Evolutionary conservation across 2,329 filamentous ascomycete genomes (phyloP).

Genomic region (Talaromyces sp.): DNA sequence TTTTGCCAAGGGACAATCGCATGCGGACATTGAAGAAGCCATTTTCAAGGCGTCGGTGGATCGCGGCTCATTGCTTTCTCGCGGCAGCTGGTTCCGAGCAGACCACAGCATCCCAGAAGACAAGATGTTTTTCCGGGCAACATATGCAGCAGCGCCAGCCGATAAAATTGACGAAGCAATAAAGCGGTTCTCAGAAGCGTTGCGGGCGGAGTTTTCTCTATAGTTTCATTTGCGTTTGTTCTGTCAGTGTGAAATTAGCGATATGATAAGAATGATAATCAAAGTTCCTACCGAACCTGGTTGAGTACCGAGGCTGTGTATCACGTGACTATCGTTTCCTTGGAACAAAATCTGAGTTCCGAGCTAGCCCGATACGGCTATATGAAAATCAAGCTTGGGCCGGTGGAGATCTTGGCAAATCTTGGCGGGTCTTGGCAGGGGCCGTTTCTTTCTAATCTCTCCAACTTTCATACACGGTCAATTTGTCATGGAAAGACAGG

Average conservation of each 20-base stretch:
- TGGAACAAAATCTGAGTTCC: neutral
- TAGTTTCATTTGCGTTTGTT: slow-evolving; percentile 11
- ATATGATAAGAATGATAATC: neutral
- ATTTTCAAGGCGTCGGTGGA: slow-evolving; percentile 76
- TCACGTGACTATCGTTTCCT: neutral
- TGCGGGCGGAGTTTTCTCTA: slow-evolving; percentile 59
- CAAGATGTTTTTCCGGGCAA: slow-evolving; percentile 82
- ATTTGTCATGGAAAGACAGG: neutral
- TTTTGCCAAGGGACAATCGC: slow-evolving; percentile 31
- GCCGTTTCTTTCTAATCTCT: neutral
- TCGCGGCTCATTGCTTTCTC: slow-evolving; percentile 72
- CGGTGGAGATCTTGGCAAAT: neutral
- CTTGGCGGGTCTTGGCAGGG: neutral
- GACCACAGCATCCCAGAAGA: slow-evolving; percentile 56
- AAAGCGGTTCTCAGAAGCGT: slow-evolving; percentile 67
- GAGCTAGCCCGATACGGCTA: neutral
- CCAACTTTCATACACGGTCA: neutral
- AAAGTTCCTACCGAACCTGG: neutral
- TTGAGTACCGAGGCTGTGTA: neutral
- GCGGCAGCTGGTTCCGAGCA: slow-evolving; percentile 88
- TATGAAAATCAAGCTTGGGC: neutral
- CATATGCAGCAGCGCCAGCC: slow-evolving; percentile 74
- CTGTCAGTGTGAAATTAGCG: neutral
- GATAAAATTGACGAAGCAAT: slow-evolving; percentile 70
- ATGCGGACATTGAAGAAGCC: slow-evolving; percentile 66